Evolutionary conservation across 1,139 yeast genomes (phyloP).

Genomic region (Taiozyma onychis): DNA sequence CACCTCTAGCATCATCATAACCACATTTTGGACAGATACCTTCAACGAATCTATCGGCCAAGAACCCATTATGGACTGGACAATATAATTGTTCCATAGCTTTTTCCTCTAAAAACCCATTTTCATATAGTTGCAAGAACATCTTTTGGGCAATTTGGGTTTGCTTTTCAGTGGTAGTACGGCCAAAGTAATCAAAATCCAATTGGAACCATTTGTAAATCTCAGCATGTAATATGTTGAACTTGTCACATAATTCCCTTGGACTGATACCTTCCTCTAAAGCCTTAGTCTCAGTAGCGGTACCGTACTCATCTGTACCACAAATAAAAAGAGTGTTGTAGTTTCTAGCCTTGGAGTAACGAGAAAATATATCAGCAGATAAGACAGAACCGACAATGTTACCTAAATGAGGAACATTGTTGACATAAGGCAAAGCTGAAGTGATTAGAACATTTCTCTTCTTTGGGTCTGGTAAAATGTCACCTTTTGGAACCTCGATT

Average conservation of each 20-base stretch:
- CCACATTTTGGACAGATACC: conserved; percentile 96
- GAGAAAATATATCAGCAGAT: conserved; percentile 89
- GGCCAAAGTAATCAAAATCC: conserved; percentile 90
- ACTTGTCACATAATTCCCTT: conserved; percentile 81
- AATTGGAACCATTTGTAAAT: conserved; percentile 97
- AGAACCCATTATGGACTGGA: conserved; percentile 79
- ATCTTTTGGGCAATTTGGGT: conserved; percentile 96
- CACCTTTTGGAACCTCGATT: conserved; percentile 32
- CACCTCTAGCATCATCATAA: conserved; percentile 97
- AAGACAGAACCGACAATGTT: conserved; percentile 93
- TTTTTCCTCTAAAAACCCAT: conserved; percentile 79
- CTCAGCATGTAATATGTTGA: conserved; percentile 76
- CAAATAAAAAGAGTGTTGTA: conserved; percentile 82
- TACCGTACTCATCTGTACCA: conserved; percentile 99
- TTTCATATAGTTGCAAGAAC: conserved; percentile 65
- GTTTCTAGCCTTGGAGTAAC: conserved; percentile 86
- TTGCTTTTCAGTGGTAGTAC: conserved; percentile 89
- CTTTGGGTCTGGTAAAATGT: conserved; percentile 49
- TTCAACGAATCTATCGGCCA: conserved; percentile 96
- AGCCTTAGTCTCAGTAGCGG: conserved; percentile 98
- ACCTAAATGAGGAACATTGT: conserved; percentile 97
- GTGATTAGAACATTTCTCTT: conserved; percentile 80
- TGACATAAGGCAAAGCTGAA: conserved; percentile 95
- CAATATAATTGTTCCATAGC: conserved; percentile 88
- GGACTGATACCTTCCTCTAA: conserved; percentile 91